These are phyloP conservation scores for Hyaloscypha variabilis DNA, from an alignment of 495 filamentous ascomycete genomes.

Conservation along the genomic window DNA sequence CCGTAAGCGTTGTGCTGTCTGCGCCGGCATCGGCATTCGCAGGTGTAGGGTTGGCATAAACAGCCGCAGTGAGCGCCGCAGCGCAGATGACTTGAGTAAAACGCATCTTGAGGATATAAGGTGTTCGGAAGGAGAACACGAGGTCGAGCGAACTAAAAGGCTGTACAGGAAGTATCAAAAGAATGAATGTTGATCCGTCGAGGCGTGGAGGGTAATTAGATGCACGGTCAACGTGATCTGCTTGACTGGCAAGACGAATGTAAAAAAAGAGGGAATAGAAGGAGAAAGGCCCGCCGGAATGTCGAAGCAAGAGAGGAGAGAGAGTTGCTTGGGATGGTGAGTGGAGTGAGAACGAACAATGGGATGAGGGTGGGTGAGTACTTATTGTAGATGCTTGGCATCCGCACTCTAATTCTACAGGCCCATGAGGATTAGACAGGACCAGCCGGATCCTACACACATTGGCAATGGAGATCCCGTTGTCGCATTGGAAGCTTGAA, in stretches of 20 bases:
- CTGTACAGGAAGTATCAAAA: slow-evolving; percentile 18
- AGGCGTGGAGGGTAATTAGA: slow-evolving; percentile 33
- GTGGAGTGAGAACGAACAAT: slow-evolving; percentile 22
- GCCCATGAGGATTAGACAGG: slow-evolving; percentile 21
- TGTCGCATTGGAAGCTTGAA: slow-evolving; percentile 39
- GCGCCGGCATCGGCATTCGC: slow-evolving; percentile 1
- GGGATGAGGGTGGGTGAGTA: slow-evolving; percentile 20
- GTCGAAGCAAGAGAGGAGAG: slow-evolving; percentile 1
- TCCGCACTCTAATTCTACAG: slow-evolving; percentile 8
- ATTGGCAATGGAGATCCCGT: slow-evolving; percentile 38
- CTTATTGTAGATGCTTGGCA: slow-evolving; percentile 35
- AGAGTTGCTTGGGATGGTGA: slow-evolving; percentile 24
- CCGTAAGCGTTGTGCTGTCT: slow-evolving; percentile 18
- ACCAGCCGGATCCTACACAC: slow-evolving; percentile 21
- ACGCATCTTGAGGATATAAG: slow-evolving; percentile 30
- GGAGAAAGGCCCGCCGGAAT: slow-evolving; percentile 7
- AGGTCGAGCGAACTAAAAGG: slow-evolving; percentile 9
- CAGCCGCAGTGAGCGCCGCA: slow-evolving; percentile 25
- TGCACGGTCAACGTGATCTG: slow-evolving; percentile 38
- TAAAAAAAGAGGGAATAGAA: slow-evolving; percentile 29
- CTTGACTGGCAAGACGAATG: slow-evolving; percentile 37
- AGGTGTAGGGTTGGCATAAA: slow-evolving; percentile 16
- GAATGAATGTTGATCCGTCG: slow-evolving; percentile 31
- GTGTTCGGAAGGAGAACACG: not conserved
- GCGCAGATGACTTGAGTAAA: slow-evolving; percentile 26